Evolutionary conservation across 805 yeast genomes (phyloP), one percentile per base, ranked within the genome.

Genomic region (Ascoidea asiatica): DNA sequence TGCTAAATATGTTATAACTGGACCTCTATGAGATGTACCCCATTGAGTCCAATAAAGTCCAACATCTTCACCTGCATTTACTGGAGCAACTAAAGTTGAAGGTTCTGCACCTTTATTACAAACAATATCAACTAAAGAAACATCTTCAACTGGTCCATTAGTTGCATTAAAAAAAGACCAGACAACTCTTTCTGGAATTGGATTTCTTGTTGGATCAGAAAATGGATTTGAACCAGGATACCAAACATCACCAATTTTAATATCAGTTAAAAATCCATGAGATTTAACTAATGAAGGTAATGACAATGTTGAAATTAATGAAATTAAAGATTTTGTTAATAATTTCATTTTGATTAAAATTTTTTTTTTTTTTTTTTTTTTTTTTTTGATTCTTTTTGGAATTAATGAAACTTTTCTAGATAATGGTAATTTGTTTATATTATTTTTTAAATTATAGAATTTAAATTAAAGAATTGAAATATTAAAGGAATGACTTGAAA

Each of bases 1-100:
- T 1, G 50, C 50, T 35, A 48, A 40, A 40, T 48, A 48, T 8
- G 48, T 48, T 23, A 46, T 46, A 13, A 44, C 39, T 5, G 49
- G 50, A 17, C 48, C 50, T n/a, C n/a, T n/a, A 33, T 46, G 49
- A 19, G 47, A 43, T 6, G 35, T 23, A 15, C 40, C 45, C 36
- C 44, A 48, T 19, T 4, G 18, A 38, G 23, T 48, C 50, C 50
- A 47, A 38, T 43, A 19, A 38, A 46, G 43, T 17, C 42, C 42
- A 19, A 47, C 40, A 1, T 21, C 19, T 17, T 47, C 50, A 11
- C 49, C 50, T 19, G 50, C 46, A 8, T 40, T 15, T n/a, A 43
- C 50, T 5, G 42, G 38, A 15, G 45, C 22, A 8, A 40, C 39
- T n/a, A 40, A 13, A 11, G 37, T 37, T 18, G 43, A 46, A 19